A percentile compares a stretch with the other conserved stretches of the same genome.
These are phyloP conservation scores for Fusarium pseudonygamai DNA, from an alignment of 2,329 filamentous ascomycete genomes.

Conservation along the genomic window DNA sequence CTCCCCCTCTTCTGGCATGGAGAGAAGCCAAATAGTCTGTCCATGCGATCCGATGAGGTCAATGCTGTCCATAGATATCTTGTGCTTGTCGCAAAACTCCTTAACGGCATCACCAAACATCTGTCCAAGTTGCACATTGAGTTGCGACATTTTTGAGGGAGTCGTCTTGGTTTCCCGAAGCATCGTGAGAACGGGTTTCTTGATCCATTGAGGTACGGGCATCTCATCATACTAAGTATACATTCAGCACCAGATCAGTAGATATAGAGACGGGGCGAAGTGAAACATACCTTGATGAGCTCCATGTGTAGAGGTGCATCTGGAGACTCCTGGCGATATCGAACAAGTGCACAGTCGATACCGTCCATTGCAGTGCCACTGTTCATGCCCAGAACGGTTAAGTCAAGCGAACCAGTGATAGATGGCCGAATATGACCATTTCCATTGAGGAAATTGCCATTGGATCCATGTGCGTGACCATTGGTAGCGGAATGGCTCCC, in stretches of 20 bases:
- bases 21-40: slow-evolving; percentile 65
- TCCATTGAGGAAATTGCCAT: not conserved
- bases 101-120: slow-evolving; percentile 63
- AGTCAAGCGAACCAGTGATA: slow-evolving; percentile 47
- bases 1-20: slow-evolving; percentile 48
- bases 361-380: slow-evolving; percentile 63
- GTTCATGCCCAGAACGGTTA: slow-evolving; percentile 62
- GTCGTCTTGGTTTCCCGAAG: slow-evolving; percentile 63
- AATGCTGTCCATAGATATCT: slow-evolving; percentile 56
- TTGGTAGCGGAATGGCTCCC: not conserved
- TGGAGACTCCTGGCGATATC: slow-evolving; percentile 62
- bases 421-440: not conserved
- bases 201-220: slow-evolving; percentile 63
- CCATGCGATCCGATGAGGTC: slow-evolving; percentile 66
- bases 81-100: slow-evolving; percentile 58
- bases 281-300: slow-evolving; percentile 41
- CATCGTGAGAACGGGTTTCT: slow-evolving; percentile 64
- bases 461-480: not conserved
- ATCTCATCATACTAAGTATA: slow-evolving; percentile 58
- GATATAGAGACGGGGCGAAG: fast-evolving
- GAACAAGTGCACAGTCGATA: slow-evolving; percentile 66
- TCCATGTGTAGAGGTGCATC: slow-evolving; percentile 62
- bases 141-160: slow-evolving; percentile 61
- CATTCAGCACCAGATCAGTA: not conserved
- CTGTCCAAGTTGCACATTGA: slow-evolving; percentile 66